A percentile compares a stretch with the other conserved stretches of the same genome.
Evolutionary conservation across 352 stramenopile species (phyloP).

Genomic region (Pythium coloratum): DNA sequence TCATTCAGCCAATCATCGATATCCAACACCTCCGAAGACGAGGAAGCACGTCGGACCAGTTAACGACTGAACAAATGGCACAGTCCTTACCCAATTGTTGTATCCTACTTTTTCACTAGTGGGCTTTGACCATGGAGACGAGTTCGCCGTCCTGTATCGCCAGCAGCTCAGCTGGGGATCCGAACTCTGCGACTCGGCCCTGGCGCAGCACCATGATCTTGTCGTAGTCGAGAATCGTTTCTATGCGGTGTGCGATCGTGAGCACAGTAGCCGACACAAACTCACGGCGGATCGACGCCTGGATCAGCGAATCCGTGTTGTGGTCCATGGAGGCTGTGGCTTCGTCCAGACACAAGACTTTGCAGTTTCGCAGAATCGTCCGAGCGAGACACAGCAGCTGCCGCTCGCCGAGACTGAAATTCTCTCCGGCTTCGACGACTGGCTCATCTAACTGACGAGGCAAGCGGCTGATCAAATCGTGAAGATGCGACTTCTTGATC

Average conservation of each 20-base stretch:
- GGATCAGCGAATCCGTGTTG: conserved; percentile 61
- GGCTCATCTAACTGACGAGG: conserved; percentile 43
- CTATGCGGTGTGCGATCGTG: conserved; percentile 86
- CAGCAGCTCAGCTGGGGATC: conserved; percentile 54
- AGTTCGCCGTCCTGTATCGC: conserved; percentile 43
- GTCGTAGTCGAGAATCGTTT: conserved; percentile 88
- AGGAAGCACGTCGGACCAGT: too few relatives aligned
- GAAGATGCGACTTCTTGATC: conserved; percentile 89
- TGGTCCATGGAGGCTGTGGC: conserved; percentile 80
- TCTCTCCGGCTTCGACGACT: conserved; percentile 74
- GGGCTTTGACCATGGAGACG: conserved; percentile 34
- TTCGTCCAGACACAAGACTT: conserved; percentile 84
- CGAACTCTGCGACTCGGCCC: conserved; percentile 75
- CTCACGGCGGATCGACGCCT: conserved; percentile 59
- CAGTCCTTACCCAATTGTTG: background rate
- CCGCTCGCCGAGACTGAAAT: conserved; percentile 84
- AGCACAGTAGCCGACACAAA: conserved; percentile 83
- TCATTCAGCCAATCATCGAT: background rate
- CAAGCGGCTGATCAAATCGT: conserved; percentile 43
- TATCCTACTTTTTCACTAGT: background rate
- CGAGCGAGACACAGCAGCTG: conserved; percentile 87
- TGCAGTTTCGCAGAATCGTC: conserved; percentile 74
- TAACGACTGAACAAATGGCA: background rate
- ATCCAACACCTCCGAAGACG: too few relatives aligned
- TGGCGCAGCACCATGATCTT: conserved; percentile 84